phyloP scores from a whole-genome alignment of 1,284 basidiomycete species.

The Pterulicium gracile region DNA sequence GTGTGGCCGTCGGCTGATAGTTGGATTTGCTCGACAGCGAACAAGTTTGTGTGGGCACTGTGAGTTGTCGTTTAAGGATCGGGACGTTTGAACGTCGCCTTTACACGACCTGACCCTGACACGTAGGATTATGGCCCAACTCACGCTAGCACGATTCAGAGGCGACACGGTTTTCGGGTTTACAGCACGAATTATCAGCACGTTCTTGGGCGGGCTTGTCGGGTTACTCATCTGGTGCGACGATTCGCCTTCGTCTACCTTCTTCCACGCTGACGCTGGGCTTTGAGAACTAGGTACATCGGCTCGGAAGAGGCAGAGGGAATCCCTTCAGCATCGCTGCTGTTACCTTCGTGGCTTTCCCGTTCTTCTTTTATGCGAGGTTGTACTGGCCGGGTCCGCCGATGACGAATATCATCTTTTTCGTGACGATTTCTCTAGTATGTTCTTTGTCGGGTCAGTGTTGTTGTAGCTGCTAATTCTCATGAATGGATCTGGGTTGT shows the following conservation, averaged over 20 bases:
- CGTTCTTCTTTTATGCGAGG: constrained; percentile 56
- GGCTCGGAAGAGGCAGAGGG: constrained; percentile 55
- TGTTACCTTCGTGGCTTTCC: constrained; percentile 59
- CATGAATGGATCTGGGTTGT: constrained; percentile 39
- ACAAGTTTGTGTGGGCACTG: constrained; percentile 49
- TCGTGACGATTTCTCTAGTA: constrained; percentile 61
- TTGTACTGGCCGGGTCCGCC: constrained; percentile 69
- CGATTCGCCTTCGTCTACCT: constrained; percentile 7
- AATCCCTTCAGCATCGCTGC: constrained; percentile 71
- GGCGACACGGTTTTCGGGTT: constrained; percentile 72
- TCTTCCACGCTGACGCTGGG: constrained; percentile 6
- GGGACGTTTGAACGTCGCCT: too few relatives aligned
- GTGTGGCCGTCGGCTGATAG: too few relatives aligned
- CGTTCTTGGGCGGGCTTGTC: constrained; percentile 58
- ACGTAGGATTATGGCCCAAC: constrained; percentile 57
- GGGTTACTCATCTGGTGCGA: constrained; percentile 66
- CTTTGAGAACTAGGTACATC: constrained; percentile 49
- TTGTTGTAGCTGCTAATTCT: neutral
- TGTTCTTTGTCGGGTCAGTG: constrained; percentile 13
- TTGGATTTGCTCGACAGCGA: constrained; percentile 27
- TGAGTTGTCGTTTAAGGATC: too few relatives aligned
- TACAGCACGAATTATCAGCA: constrained; percentile 50
- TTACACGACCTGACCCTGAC: too few relatives aligned
- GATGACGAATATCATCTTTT: constrained; percentile 65
- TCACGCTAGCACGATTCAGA: constrained; percentile 57